phyloP scores from a whole-genome alignment of 805 yeast species.

The Candida parachauliodes region DNA sequence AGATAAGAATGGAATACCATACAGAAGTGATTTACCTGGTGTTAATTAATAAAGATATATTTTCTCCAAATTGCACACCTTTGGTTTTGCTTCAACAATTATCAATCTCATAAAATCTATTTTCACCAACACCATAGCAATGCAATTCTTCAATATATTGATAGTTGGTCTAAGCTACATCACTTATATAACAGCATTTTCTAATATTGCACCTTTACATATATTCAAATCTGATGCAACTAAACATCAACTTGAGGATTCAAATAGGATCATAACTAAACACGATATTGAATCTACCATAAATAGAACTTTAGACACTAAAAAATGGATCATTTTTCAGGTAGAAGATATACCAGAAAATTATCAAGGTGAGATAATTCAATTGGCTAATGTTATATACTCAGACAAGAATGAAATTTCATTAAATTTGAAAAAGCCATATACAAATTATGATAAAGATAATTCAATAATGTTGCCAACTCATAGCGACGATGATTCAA shows the following conservation, averaged over 20 bases:
- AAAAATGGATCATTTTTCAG: not conserved
- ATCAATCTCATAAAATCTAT: too few relatives aligned
- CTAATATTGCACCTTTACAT: not conserved
- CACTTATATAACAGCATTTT: not conserved
- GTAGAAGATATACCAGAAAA: not conserved
- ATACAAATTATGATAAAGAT: constrained; percentile 14
- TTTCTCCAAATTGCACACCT: too few relatives aligned
- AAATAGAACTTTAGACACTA: not conserved
- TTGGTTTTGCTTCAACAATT: too few relatives aligned
- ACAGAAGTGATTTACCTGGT: too few relatives aligned
- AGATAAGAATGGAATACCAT: too few relatives aligned
- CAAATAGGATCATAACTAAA: not conserved
- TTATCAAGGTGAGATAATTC: not conserved
- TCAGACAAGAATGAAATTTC: not conserved
- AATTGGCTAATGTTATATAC: not conserved
- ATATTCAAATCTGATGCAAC: not conserved
- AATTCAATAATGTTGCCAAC: constrained; percentile 15
- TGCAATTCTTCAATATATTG: not conserved
- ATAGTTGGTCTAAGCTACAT: not conserved
- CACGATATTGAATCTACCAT: not conserved
- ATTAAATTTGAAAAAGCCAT: not conserved
- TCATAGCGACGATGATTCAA: constrained; percentile 4
- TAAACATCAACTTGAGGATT: not conserved
- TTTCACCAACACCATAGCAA: not conserved
- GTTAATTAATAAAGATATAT: too few relatives aligned